Evolutionary conservation across 75 land plant species (phyloP), one percentile per base, ranked within the genome.

Genomic region (Pinus tabuliformis): DNA sequence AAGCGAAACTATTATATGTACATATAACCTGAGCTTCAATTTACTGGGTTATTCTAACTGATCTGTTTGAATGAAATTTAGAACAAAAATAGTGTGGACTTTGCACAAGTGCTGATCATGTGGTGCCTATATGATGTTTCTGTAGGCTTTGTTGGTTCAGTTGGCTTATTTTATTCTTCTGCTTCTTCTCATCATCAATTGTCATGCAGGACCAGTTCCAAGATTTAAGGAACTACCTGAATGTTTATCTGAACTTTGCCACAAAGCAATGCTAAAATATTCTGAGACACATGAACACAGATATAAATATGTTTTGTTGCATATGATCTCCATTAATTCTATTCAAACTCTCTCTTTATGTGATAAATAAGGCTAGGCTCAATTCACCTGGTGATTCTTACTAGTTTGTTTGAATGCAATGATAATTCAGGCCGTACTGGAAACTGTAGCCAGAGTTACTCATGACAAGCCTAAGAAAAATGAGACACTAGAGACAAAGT

Each of bases 381-480:
- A 7, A 30, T 68, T 68, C 42, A 42, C 21, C 20, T 68, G 52
- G 72, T 64, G 36, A 5, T 36, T 15, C n/a, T 68, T 65, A 39
- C 54, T 76, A 3, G 24, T 28, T 1, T 11, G 30, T 54, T 77
- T 77, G 28, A 39, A 42, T 68, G 49, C 22, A 39, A n/a, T 42
- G 49, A 68, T 42, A 68, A 39, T 61, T 49, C 87, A 95, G 93
- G 99, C 94, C 78, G 96, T 84, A 49, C 72, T 95, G 76, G 99
- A 97, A 85, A 95, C 98, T 75, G 99, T 95, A 3, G 98, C 94
- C 57, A 86, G 89, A 78, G 86, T 95, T 58, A 86, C 95, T 56
- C 98, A 89, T 83, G 95, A 94, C 57, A 95, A 95, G 86, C 58
- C 81, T 6, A 94, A 91, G 85, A 97, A 88, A 79, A 97, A 97